These are phyloP conservation scores for Debaryomycetaceae sp. DNA, from an alignment of 1,139 yeast genomes.

Conservation along the genomic window DNA sequence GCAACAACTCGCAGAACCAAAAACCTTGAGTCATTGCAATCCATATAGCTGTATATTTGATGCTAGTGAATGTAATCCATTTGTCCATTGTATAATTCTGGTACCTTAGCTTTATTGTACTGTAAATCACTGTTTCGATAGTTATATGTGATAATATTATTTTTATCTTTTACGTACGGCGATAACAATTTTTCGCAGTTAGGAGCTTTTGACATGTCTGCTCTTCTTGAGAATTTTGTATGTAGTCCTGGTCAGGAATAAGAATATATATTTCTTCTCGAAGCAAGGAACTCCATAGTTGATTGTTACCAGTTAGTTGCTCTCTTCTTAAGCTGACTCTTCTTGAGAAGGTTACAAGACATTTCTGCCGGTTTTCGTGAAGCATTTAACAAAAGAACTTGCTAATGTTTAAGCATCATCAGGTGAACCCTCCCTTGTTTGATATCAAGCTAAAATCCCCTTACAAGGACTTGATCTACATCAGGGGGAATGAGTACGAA, in stretches of 20 bases:
- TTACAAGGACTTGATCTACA: conserved; percentile 50
- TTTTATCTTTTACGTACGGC: not conserved
- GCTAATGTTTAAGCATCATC: conserved; percentile 23
- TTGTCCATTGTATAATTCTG: no score
- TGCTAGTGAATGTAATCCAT: no score
- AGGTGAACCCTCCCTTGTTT: conserved; percentile 24
- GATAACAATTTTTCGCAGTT: not conserved
- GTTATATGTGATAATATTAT: no score
- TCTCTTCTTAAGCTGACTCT: no score
- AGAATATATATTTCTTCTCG: not conserved
- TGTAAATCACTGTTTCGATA: no score
- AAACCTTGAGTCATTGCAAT: not conserved
- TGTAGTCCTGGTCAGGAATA: not conserved
- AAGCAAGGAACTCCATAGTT: no score
- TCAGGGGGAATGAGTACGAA: conserved; percentile 59
- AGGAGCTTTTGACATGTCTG: not conserved
- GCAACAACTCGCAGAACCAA: not conserved
- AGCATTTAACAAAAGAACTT: no score
- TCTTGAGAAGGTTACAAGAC: no score
- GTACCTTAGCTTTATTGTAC: no score
- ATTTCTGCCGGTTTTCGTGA: no score
- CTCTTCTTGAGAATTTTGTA: not conserved
- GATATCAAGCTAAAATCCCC: conserved; percentile 45
- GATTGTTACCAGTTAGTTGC: no score
- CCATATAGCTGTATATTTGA: not conserved